Percentiles rank a stretch among this genome's conserved stretches.
Conservation (phyloP, 805 yeast species). For the Komagataella mondaviorum region DNA sequence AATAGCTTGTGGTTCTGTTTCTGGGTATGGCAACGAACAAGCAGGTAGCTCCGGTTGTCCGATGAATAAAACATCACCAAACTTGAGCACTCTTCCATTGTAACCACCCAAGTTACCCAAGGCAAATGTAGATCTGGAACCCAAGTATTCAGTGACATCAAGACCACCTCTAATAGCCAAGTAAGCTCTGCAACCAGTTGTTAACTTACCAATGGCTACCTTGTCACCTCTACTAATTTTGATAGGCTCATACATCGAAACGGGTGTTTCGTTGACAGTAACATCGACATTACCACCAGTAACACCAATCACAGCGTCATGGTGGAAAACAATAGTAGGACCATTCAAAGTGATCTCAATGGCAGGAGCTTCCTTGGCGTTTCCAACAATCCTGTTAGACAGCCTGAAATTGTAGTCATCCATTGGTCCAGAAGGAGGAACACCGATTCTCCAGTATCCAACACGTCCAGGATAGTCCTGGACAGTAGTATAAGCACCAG, state of each 20-base stretch:
- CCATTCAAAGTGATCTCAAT: constrained; percentile 82
- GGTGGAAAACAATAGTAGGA: constrained; percentile 77
- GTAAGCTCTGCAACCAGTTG: constrained; percentile 80
- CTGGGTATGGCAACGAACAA: constrained; percentile 62
- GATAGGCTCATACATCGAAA: constrained; percentile 63
- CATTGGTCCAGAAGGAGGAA: constrained; percentile 99
- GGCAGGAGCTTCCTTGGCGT: constrained; percentile 71
- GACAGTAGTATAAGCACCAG: constrained; percentile 93
- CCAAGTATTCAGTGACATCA: constrained; percentile 87
- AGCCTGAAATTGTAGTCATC: constrained; percentile 81
- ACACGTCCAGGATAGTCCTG: constrained; percentile 92
- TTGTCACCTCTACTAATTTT: constrained; percentile 61
- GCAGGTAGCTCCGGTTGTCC: constrained; percentile 64
- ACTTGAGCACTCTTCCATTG: constrained; percentile 83
- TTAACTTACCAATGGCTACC: constrained; percentile 68
- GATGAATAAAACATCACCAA: constrained; percentile 83
- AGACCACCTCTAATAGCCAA: constrained; percentile 86
- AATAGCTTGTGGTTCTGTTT: constrained; percentile 43
- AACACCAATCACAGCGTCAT: constrained; percentile 61
- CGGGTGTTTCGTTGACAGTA: constrained; percentile 44
- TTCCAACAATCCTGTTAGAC: constrained; percentile 88
- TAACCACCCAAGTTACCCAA: constrained; percentile 88
- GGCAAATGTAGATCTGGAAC: constrained; percentile 95
- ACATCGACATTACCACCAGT: constrained; percentile 78
- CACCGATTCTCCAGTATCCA: constrained; percentile 85